Evolutionary conservation across 2,329 filamentous ascomycete species (phyloP).

Genomic region (Microdochium paspali): DNA sequence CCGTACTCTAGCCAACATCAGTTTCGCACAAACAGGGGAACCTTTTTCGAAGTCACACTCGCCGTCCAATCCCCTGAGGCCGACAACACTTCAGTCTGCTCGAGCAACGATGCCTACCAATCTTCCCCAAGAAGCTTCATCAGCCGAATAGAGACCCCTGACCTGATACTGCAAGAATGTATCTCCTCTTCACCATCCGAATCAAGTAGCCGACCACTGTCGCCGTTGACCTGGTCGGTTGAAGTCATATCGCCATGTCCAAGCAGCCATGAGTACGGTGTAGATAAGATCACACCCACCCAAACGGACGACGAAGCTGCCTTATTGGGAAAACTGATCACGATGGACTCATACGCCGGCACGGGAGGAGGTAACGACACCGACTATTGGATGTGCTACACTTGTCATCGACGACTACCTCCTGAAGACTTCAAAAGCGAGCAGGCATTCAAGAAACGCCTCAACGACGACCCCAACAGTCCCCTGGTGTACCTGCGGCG

Average conservation of each 20-base stretch:
- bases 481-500: background rate
- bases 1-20: background rate
- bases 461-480: background rate
- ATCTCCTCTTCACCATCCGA: too few species aligned
- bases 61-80: background rate
- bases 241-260: too few species aligned
- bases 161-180: too few species aligned
- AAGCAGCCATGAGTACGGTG: too few species aligned
- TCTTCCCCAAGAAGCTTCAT: background rate
- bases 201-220: too few species aligned
- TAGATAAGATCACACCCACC: background rate
- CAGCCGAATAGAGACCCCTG: too few species aligned
- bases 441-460: background rate
- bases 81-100: background rate
- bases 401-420: background rate
- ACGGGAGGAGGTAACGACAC: background rate
- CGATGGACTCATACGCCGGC: background rate
- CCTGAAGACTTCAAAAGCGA: background rate
- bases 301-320: background rate
- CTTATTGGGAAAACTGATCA: background rate
- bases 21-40: background rate
- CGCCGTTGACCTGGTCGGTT: too few species aligned
- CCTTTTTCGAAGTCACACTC: background rate
- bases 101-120: background rate
- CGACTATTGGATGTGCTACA: background rate